Evolutionary conservation across 306 rosid genomes (phyloP), one percentile per base, ranked within the genome.

Genomic region (Pterocarpus macrocarpus): DNA sequence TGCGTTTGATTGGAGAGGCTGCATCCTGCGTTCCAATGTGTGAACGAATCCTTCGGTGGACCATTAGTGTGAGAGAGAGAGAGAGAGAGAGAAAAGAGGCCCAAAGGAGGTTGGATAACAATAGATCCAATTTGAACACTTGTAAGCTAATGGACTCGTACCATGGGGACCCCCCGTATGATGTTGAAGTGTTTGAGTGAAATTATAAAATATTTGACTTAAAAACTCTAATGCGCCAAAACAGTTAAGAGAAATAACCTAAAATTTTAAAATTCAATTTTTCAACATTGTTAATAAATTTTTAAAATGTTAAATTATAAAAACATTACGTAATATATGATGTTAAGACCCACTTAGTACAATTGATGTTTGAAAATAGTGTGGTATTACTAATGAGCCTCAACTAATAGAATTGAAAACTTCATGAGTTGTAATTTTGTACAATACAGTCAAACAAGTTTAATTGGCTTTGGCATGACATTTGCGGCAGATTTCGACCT

Each of bases 41-140:
- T 39, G 57, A 73, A 58, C n/a, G 7, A 35, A 8, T 17, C 17
- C 11, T 36, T 56, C 9, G 66, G 77, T 49, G 66, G 77, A 36
- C 53, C 68, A 56, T 22, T 22, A 22, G 28, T 22, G 28, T 0
- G 28, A 22, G 28, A 22, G 28, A 22, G 28, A 22, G 28, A 22
- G 28, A 17, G 12, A 14, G 13, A 56, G 43, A 44, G 33, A 17
- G 33, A 12, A 43, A 28, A 28, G 64, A 43, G 34, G 79, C 79
- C 79, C 69, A 75, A 44, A 44, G 14, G 2, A 22, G 2, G 45
- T 30, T 8, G 5, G 32, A 58, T 3, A 28, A 73, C 5, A 17
- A 73, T n/a, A 43, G 41, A 1, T 14, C 69, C 16, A 43, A 28
- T 59, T 59, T 45, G 28, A 74, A 59, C 57, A 58, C 43, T 58